A percentile compares a stretch with the other conserved stretches of the same genome.
phyloP scores from a whole-genome alignment of 495 filamentous ascomycete species.

The Podospora pseudocomata region DNA sequence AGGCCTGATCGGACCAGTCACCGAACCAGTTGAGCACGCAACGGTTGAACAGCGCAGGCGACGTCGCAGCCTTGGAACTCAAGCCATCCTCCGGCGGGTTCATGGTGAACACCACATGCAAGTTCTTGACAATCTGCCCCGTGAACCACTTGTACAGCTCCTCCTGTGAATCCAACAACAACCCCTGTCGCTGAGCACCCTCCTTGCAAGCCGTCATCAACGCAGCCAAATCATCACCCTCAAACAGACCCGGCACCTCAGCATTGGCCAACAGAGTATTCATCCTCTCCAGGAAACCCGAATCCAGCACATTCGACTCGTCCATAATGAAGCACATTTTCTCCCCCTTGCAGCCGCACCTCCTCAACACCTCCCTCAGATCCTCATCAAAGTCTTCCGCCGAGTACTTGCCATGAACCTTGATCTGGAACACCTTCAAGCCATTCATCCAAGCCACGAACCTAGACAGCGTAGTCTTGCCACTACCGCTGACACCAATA shows the following conservation, averaged over 20 bases:
- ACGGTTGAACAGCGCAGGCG: slow-evolving; percentile 96
- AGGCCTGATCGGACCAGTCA: slow-evolving; percentile 98
- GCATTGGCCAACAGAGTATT: slow-evolving; percentile 97
- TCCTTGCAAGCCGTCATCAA: slow-evolving; percentile 99
- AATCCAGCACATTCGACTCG: slow-evolving; percentile 96
- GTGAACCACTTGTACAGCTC: slow-evolving; percentile 99
- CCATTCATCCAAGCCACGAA: slow-evolving; percentile 99
- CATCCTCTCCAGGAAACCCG: slow-evolving; percentile 97
- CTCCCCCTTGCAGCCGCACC: slow-evolving; percentile 94
- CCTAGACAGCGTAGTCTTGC: slow-evolving; percentile 95
- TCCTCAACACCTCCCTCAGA: slow-evolving; percentile 83
- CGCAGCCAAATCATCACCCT: slow-evolving; percentile 92
- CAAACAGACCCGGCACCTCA: slow-evolving; percentile 95
- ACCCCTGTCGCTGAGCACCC: slow-evolving; percentile 91
- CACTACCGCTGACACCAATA: slow-evolving; percentile 95
- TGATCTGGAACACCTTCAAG: slow-evolving; percentile 98
- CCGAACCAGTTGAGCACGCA: slow-evolving; percentile 99
- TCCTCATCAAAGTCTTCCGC: slow-evolving; percentile 99
- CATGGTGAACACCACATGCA: slow-evolving; percentile 99
- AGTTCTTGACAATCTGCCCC: slow-evolving; percentile 95
- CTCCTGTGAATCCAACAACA: slow-evolving; percentile 93
- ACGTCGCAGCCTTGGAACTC: slow-evolving; percentile 92
- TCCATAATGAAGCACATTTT: slow-evolving; percentile 99
- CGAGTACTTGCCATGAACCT: slow-evolving; percentile 97
- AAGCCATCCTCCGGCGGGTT: slow-evolving; percentile 97